Percentiles rank a stretch among this genome's conserved stretches.
These are phyloP conservation scores for Wickerhamomyces sp. DNA, from an alignment of 1,139 yeast genomes.

Conservation along the genomic window DNA sequence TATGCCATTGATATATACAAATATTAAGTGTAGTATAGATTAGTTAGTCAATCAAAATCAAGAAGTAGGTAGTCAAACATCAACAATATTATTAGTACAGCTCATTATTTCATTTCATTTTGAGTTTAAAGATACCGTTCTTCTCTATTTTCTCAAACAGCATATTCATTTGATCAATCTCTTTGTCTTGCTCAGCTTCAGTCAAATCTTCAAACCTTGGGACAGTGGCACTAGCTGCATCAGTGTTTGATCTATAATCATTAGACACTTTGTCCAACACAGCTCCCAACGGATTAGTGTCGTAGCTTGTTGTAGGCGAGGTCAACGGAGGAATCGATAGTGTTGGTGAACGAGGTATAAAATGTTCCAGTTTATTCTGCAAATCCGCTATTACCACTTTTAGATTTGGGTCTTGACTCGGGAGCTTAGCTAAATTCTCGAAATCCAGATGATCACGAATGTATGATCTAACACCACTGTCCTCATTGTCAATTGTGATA, in stretches of 20 bases:
- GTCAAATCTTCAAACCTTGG: conserved; percentile 33
- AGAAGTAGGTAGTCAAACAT: too few relatives aligned
- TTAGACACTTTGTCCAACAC: background rate
- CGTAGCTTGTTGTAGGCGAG: background rate
- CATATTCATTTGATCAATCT: conserved; percentile 48
- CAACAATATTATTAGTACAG: too few relatives aligned
- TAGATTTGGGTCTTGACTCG: conserved; percentile 14
- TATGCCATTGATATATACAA: too few relatives aligned
- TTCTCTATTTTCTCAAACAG: conserved; percentile 46
- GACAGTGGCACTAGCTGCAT: conserved; percentile 1
- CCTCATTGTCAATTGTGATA: conserved; percentile 19
- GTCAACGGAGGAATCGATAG: background rate
- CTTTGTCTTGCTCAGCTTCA: conserved; percentile 49
- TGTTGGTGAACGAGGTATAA: background rate
- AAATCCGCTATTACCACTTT: conserved; percentile 10
- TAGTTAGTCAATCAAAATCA: too few relatives aligned
- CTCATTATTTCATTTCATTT: conserved; percentile 23
- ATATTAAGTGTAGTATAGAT: too few relatives aligned
- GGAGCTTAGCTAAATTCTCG: conserved; percentile 5
- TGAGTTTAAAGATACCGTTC: conserved; percentile 42
- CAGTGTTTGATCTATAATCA: background rate
- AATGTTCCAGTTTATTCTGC: conserved; percentile 6
- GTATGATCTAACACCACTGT: conserved; percentile 13
- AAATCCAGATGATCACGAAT: conserved; percentile 13
- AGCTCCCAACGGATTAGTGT: background rate